Base-by-base conservation (phyloP, 2,329 filamentous ascomycete genomes). In the Monosporascus sp. region DNA sequence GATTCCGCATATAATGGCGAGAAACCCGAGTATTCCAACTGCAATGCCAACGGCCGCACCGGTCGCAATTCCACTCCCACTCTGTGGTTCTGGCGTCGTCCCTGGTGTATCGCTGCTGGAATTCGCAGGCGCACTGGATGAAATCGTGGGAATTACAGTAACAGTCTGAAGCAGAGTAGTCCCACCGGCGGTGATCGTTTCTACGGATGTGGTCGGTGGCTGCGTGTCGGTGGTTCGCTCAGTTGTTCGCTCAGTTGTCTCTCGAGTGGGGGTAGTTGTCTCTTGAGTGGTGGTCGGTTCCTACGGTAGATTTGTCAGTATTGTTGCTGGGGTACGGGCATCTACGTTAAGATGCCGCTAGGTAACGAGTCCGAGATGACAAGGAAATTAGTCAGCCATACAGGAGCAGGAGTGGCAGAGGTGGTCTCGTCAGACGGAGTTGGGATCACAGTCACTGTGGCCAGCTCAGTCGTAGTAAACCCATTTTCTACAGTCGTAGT, bases 181-280 rank as follows among this genome's bases (percentile, higher is more conserved):
- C 19, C 81, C 81, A 9, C 73, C 77, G 7, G 74, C 72, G 0
- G 81, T 85, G 9, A 85, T 74, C 0, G 82, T 86, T 61, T 77
- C 70, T 2, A 81, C 61, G 7, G 69, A 72, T 14, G 57, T 62
- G 19, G 58, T 59, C 46, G 61, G 53, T 35, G 52, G 41, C 9
- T 48, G 53, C 27, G 62, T 57, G 19, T 14, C 14, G 31, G 58
- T 62, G 14, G 61, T 53, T n/a, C 59, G 53, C 14, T 62, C 56
- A 24, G 60, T 52, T 22, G 61, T 53, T n/a, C 59, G 53, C 14
- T 62, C 56, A 24, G 60, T 52, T 22, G 40, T 57, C 50, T 59
- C 55, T 59, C 53, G 14, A 20, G 49, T 53, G 24, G 52, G 27
- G 14, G 7, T n/a, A 20, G 60, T 52, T 27, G 40, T 57, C 50